A percentile compares a stretch with the other conserved stretches of the same genome.
Evolutionary conservation across 768 basidiomycete species (phyloP).

Genomic region (Agrocybe praecox): DNA sequence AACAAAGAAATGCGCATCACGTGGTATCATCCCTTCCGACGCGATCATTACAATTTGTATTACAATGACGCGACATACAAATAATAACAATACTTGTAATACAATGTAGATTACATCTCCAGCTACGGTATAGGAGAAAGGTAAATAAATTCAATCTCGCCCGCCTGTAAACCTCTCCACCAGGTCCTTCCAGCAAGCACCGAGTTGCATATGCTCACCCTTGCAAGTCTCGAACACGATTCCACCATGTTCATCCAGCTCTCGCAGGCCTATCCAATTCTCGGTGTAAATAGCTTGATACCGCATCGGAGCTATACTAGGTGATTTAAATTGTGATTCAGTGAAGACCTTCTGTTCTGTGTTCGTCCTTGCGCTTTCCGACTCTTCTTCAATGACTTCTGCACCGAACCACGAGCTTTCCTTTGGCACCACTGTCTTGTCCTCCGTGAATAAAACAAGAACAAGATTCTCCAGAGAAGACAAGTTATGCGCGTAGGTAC

Average conservation of each 20-base stretch:
- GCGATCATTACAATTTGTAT: too few relatives aligned
- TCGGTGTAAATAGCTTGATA: slow-evolving; percentile 71
- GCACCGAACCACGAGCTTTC: slow-evolving; percentile 89
- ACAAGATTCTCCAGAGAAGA: slow-evolving; percentile 66
- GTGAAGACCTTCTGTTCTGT: not conserved
- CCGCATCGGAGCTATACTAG: slow-evolving; percentile 65
- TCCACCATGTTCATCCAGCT: slow-evolving; percentile 66
- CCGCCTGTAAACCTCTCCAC: slow-evolving; percentile 22
- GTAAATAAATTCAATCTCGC: slow-evolving; percentile 1
- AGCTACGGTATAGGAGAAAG: not conserved
- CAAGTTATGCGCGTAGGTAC: slow-evolving; percentile 62
- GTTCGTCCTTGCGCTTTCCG: not conserved
- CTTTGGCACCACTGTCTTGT: slow-evolving; percentile 80
- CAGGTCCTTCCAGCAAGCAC: slow-evolving; percentile 63
- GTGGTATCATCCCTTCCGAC: not conserved
- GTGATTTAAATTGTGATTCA: not conserved
- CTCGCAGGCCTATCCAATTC: slow-evolving; percentile 81
- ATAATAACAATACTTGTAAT: too few relatives aligned
- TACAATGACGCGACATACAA: too few relatives aligned
- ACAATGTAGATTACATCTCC: too few relatives aligned
- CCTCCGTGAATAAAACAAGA: slow-evolving; percentile 72
- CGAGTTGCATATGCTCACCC: slow-evolving; percentile 77
- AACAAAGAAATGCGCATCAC: not conserved
- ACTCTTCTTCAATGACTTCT: slow-evolving; percentile 47
- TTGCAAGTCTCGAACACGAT: slow-evolving; percentile 65